phyloP scores from a whole-genome alignment of 1,284 basidiomycete genomes.

The Heliocybe sulcata region DNA sequence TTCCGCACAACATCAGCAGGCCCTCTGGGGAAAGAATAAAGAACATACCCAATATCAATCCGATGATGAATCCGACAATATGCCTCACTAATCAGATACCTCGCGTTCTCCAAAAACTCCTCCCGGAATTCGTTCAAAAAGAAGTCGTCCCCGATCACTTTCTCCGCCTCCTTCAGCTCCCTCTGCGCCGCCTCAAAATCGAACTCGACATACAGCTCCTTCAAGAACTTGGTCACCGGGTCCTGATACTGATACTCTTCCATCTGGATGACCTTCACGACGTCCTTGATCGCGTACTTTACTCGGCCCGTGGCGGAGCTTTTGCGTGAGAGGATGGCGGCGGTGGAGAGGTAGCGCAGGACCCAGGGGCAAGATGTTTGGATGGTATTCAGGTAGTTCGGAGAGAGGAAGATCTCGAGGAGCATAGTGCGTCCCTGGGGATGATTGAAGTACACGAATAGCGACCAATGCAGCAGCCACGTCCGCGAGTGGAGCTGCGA shows the following conservation, averaged over 20 bases:
- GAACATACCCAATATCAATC: conserved; percentile 85
- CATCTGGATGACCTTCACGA: conserved; percentile 86
- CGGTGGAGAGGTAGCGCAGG: conserved; percentile 89
- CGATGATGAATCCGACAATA: conserved; percentile 97
- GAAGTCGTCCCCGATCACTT: conserved; percentile 88
- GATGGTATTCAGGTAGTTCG: conserved; percentile 96
- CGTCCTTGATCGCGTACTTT: conserved; percentile 79
- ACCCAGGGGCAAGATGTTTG: conserved; percentile 96
- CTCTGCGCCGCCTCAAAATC: conserved; percentile 87
- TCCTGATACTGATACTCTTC: conserved; percentile 96
- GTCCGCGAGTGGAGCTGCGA: conserved; percentile 90
- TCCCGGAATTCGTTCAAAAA: conserved; percentile 88
- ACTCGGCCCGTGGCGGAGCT: conserved; percentile 51
- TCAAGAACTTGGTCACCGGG: conserved; percentile 90
- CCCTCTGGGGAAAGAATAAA: conserved; percentile 1
- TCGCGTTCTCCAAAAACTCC: conserved; percentile 93
- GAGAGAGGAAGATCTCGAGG: conserved; percentile 93
- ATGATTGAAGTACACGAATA: conserved; percentile 99
- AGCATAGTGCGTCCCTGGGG: conserved; percentile 87
- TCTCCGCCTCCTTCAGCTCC: conserved; percentile 75
- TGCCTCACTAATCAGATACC: conserved; percentile 93
- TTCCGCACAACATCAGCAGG: not conserved
- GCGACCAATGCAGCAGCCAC: conserved; percentile 97
- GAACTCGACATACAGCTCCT: conserved; percentile 90
- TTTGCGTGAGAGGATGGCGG: conserved; percentile 88